A percentile compares a stretch with the other conserved stretches of the same genome.
These are phyloP conservation scores for Alternaria sp. DNA, from an alignment of 2,329 filamentous ascomycete species.

Conservation along the genomic window DNA sequence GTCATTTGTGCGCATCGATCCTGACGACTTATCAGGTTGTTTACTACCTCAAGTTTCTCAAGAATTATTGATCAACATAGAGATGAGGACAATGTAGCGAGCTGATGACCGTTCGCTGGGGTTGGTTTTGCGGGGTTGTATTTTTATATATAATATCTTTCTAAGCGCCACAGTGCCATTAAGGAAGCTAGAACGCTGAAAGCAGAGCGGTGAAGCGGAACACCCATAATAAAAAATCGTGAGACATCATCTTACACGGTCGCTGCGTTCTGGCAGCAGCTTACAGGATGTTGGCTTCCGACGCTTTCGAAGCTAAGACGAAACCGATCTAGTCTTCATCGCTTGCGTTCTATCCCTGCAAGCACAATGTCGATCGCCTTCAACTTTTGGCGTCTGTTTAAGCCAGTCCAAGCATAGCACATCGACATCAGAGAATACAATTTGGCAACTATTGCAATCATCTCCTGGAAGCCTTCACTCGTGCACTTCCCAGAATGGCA, in stretches of 20 bases:
- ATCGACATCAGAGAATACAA: constrained; percentile 4
- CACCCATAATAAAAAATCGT: neutral
- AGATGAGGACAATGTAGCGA: too few species aligned
- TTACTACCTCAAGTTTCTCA: too few species aligned
- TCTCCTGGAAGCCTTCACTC: neutral
- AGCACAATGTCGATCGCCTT: constrained; percentile 17
- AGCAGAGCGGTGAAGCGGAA: neutral
- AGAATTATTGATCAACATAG: too few species aligned
- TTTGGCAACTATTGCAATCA: neutral
- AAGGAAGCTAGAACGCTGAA: neutral
- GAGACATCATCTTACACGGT: neutral
- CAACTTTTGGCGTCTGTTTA: constrained; percentile 9
- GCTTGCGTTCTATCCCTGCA: constrained; percentile 10
- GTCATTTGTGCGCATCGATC: too few species aligned
- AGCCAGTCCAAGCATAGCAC: neutral
- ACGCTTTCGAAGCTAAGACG: neutral
- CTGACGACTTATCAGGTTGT: too few species aligned
- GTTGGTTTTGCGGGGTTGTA: too few species aligned
- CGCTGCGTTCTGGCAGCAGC: neutral
- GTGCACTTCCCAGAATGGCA: constrained; percentile 1
- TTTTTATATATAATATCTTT: too few species aligned
- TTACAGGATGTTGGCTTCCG: neutral
- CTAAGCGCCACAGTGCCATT: too few species aligned
- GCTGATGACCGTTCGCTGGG: too few species aligned
- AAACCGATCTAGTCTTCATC: neutral